A percentile compares a stretch with the other conserved stretches of the same genome.
phyloP scores from a whole-genome alignment of 176 grass and related monocot genomes.

The Cenchrus fungigraminus region DNA sequence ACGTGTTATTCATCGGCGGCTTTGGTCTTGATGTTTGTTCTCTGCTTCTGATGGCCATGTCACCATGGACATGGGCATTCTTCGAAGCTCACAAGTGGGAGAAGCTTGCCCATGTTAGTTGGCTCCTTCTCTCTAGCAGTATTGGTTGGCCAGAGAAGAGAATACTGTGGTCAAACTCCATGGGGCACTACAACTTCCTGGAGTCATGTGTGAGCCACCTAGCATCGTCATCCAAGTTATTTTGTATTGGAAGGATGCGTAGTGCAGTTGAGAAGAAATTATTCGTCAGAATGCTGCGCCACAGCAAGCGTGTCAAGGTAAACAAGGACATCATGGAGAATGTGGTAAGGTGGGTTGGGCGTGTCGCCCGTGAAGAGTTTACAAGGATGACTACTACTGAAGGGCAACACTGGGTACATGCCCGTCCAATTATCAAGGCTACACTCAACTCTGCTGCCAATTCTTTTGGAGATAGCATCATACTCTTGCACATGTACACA shows the following conservation, averaged over 20 bases:
- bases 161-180: not conserved
- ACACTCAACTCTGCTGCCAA: not conserved
- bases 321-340: not conserved
- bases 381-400: not conserved
- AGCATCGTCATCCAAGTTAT: too few relatives aligned
- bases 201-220: too few relatives aligned
- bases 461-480: not conserved
- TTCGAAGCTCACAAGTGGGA: not conserved
- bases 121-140: not conserved
- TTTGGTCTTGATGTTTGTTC: not conserved
- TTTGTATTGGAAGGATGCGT: not conserved
- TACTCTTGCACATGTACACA: not conserved
- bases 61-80: conserved; percentile 30
- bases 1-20: not conserved
- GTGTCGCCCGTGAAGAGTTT: not conserved
- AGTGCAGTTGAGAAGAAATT: not conserved
- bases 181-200: conserved; percentile 6
- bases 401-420: not conserved
- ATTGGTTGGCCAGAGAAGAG: conserved; percentile 7
- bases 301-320: not conserved
- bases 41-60: not conserved
- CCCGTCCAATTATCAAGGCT: not conserved
- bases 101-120: not conserved
- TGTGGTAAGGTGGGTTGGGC: not conserved
- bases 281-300: not conserved